Evolutionary conservation across 768 basidiomycete species (phyloP).

Genomic region (Tephrocybe rancida): DNA sequence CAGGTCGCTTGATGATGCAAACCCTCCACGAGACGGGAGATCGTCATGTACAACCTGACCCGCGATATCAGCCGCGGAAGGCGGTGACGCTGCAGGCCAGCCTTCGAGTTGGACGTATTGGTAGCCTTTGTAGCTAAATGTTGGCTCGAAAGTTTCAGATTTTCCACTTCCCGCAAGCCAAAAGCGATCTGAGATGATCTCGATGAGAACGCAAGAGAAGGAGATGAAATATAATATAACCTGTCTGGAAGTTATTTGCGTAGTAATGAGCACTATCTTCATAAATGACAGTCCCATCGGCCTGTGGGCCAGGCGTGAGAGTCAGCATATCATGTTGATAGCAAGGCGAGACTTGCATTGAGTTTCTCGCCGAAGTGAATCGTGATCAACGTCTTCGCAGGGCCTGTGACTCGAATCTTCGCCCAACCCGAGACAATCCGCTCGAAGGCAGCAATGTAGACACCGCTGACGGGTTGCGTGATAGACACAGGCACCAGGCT

Average conservation of each 20-base stretch:
- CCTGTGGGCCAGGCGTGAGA: slow-evolving; percentile 13
- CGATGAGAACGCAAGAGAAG: background rate
- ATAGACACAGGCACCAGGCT: slow-evolving; percentile 24
- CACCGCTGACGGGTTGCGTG: slow-evolving; percentile 25
- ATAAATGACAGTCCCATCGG: slow-evolving; percentile 12
- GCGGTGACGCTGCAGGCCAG: slow-evolving; percentile 22
- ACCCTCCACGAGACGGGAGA: slow-evolving; percentile 17
- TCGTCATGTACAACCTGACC: slow-evolving; percentile 26
- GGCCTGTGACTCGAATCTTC: slow-evolving; percentile 24
- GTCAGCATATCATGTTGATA: too few species aligned
- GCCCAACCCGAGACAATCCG: slow-evolving; percentile 31
- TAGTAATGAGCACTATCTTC: slow-evolving; percentile 22
- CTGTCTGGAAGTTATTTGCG: slow-evolving; percentile 27
- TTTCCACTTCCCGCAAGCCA: slow-evolving; percentile 26
- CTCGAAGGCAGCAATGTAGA: slow-evolving; percentile 26
- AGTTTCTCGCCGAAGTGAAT: slow-evolving; percentile 33
- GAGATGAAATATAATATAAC: background rate
- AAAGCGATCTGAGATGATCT: slow-evolving; percentile 17
- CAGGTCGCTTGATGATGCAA: slow-evolving; percentile 18
- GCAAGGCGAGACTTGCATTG: slow-evolving; percentile 18
- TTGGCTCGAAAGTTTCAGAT: slow-evolving; percentile 23
- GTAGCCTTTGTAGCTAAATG: slow-evolving; percentile 30
- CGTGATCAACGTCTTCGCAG: slow-evolving; percentile 25
- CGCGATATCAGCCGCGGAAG: slow-evolving; percentile 22
- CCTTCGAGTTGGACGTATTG: slow-evolving; percentile 26